Evolutionary conservation across 257 asterid genomes (phyloP).

Genomic region (Striga asiatica): DNA sequence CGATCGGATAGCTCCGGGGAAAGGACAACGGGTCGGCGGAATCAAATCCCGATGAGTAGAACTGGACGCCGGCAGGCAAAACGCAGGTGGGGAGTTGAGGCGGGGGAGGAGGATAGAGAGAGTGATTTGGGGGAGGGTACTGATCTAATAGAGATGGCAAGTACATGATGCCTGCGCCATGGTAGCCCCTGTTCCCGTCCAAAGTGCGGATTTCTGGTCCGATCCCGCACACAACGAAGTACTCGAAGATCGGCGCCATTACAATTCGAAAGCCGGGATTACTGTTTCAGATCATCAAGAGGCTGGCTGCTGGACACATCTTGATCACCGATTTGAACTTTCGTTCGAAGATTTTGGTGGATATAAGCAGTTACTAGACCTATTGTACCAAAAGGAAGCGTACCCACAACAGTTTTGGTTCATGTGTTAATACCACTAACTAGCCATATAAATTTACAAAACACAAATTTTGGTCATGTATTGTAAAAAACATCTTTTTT

Average conservation of each 20-base stretch:
- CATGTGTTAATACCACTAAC: no score
- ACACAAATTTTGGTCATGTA: no score
- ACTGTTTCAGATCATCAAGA: neutral
- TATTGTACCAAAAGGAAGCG: no score
- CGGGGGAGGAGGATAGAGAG: slow-evolving; percentile 76
- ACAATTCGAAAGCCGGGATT: neutral
- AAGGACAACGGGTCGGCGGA: slow-evolving; percentile 32
- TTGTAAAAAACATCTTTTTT: no score
- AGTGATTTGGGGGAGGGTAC: slow-evolving; percentile 62
- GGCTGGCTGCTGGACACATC: neutral
- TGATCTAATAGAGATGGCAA: slow-evolving; percentile 71
- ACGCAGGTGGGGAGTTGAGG: slow-evolving; percentile 92
- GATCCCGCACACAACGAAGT: slow-evolving; percentile 82
- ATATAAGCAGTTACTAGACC: no score
- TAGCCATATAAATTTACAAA: no score
- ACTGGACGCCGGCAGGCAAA: slow-evolving; percentile 77
- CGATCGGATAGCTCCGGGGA: slow-evolving; percentile 80
- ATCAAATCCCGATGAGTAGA: slow-evolving; percentile 47
- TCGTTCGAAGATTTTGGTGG: no score
- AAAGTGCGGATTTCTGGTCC: slow-evolving; percentile 87
- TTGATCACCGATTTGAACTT: neutral
- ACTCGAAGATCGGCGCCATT: slow-evolving; percentile 66
- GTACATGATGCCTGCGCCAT: slow-evolving; percentile 53
- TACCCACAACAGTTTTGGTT: no score
- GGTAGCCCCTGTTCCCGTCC: slow-evolving; percentile 62